These are phyloP conservation scores for Exserohilum rostratum DNA, from an alignment of 2,329 filamentous ascomycete genomes.

Conservation along the genomic window DNA sequence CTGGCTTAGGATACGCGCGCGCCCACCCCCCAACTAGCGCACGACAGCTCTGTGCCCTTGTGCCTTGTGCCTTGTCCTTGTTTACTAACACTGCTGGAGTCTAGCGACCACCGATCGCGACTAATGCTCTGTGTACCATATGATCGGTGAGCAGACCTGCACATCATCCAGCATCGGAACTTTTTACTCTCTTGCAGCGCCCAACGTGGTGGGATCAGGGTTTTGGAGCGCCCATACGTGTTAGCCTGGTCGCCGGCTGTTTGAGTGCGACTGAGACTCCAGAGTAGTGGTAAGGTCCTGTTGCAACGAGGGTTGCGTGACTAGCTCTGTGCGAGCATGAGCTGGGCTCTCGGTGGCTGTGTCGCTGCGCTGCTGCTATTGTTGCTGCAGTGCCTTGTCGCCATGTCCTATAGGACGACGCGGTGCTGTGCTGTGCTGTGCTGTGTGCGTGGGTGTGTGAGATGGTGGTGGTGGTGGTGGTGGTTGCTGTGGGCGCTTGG, in stretches of 20 bases:
- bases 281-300: neutral
- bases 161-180: constrained; percentile 11
- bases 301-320: constrained; percentile 11
- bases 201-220: constrained; percentile 34
- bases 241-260: constrained; percentile 12
- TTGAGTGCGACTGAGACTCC: constrained; percentile 3
- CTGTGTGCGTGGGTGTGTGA: too few relatives aligned
- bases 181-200: constrained; percentile 15
- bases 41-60: constrained; percentile 20
- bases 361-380: neutral
- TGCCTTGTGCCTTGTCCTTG: neutral
- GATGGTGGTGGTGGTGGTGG: neutral
- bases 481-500: neutral
- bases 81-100: constrained; percentile 25
- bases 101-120: constrained; percentile 16
- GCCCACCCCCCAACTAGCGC: constrained; percentile 24
- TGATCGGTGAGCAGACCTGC: constrained; percentile 24
- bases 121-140: neutral
- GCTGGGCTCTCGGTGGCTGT: neutral
- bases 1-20: constrained; percentile 4
- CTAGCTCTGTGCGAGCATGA: constrained; percentile 4
- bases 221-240: constrained; percentile 1
- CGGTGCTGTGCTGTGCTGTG: constrained; percentile 3
- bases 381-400: neutral
- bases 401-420: constrained; percentile 1